Conservation (phyloP, 768 basidiomycete genomes). For the Boletus sp. region DNA sequence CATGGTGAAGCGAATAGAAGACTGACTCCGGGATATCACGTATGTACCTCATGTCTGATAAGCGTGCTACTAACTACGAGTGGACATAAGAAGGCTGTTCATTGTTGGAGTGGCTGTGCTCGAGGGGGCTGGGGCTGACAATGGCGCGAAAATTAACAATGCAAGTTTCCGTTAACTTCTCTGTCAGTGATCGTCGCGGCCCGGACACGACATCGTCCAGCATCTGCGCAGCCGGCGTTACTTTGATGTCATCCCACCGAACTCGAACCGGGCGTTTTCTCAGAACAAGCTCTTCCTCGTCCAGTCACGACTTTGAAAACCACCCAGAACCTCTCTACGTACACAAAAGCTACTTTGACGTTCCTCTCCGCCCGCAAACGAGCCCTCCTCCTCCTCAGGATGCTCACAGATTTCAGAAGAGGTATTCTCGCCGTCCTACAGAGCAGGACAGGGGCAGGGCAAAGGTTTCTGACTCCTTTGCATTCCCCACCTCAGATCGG, state of each 20-base stretch:
- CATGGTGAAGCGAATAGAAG: neutral
- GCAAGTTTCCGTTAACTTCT: no score
- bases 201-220: no score
- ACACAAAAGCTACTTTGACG: constrained; percentile 46
- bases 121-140: neutral
- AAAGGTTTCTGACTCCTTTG: constrained; percentile 27
- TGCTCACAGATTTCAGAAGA: constrained; percentile 15
- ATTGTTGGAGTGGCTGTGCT: constrained; percentile 3
- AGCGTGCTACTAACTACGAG: no score
- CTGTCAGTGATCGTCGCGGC: no score
- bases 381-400: constrained; percentile 35
- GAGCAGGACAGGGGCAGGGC: constrained; percentile 27
- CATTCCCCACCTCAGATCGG: constrained; percentile 29
- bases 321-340: constrained; percentile 15
- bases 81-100: no score
- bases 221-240: neutral
- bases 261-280: constrained; percentile 37
- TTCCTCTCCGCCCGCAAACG: constrained; percentile 42
- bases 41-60: neutral
- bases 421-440: constrained; percentile 22
- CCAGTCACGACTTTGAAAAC: constrained; percentile 48
- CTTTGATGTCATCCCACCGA: constrained; percentile 19
- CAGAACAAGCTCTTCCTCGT: constrained; percentile 56
- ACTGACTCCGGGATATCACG: neutral
- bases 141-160: neutral